Evolutionary conservation across 2,329 filamentous ascomycete species (phyloP), one percentile per base, ranked within the genome.

Genomic region (Aspergillus spinulosporus): DNA sequence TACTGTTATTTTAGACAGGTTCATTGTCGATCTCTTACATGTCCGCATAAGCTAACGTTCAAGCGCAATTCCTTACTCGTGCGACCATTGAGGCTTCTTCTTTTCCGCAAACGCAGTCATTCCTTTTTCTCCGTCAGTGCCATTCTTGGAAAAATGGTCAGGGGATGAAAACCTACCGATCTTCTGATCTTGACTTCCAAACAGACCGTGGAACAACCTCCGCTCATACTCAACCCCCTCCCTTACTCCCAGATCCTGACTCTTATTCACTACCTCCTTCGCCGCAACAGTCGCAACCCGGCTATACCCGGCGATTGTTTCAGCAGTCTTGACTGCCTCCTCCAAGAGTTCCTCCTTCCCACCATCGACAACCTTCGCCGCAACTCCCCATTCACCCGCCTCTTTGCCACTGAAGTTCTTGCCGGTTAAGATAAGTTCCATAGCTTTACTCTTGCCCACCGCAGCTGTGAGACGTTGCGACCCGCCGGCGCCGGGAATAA

Each of bases 231-330:
- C 94, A 1, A 99, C 89, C 11, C 94, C 94, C 69, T 97, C 94
- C 65, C 89, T 80, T 58, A 99, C 78, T 3, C 88, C 82, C 64
- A 96, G 76, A 67, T 99, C 94, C 80, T 97, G 92, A 74, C 92
- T 96, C 86, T 97, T 97, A 74, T 97, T 96, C 54, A 99, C 93
- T n/a, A 94, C 93, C 81, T 99, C 94, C 82, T 99, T 99, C 56
- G 85, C 88, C 8, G 89, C 94, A 77, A 91, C 86, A 57, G 96
- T 85, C 1, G 93, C 89, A n/a, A 99, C 88, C 70, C 83, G 85
- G 51, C 89, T 92, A 75, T 94, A 91, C 1, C 88, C 79, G 0
- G 94, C 92, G 76, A 99, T 97, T 51, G 85, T 92, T 80, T 89
- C 90, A 2, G 94, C 94, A 14, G 91, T 93, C 71, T 87, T 85